Percentiles rank a stretch among this genome's conserved stretches.
These are phyloP conservation scores for Endocladia muricata DNA, from an alignment of 31 red algal genomes.

Conservation along the genomic window DNA sequence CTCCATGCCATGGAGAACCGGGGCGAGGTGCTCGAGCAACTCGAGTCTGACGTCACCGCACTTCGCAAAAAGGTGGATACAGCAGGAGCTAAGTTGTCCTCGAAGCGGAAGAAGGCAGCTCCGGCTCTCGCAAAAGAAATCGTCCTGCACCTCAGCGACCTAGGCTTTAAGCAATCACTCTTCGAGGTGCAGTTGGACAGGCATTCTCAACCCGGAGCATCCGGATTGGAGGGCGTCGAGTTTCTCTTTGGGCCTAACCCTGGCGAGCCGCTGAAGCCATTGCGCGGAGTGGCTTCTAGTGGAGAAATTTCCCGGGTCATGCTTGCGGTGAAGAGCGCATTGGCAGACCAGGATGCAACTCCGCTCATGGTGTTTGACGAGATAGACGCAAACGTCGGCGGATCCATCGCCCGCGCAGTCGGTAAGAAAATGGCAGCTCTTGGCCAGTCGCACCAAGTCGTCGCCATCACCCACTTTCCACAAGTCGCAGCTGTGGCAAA, in stretches of 20 bases:
- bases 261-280: conserved; percentile 11
- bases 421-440: background rate
- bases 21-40: background rate
- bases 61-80: background rate
- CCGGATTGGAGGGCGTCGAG: conserved; percentile 8
- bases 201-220: background rate
- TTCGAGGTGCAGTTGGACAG: conserved; percentile 4
- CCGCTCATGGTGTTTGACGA: conserved; percentile 36
- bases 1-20: background rate
- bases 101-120: background rate
- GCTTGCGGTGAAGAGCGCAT: conserved; percentile 26
- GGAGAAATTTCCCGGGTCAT: conserved; percentile 27
- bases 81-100: background rate
- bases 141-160: background rate
- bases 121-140: background rate
- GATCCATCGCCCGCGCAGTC: background rate
- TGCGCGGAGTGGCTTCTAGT: conserved; percentile 4
- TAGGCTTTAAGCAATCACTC: background rate
- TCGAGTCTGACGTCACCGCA: background rate
- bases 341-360: conserved; percentile 3
- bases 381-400: conserved; percentile 12
- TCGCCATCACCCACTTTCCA: conserved; percentile 31
- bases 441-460: conserved; percentile 9
- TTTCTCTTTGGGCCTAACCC: conserved; percentile 19
- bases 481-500: conserved; percentile 20